Conservation (phyloP, 345 rosid genomes). For the Sisymbrium altissimum region DNA sequence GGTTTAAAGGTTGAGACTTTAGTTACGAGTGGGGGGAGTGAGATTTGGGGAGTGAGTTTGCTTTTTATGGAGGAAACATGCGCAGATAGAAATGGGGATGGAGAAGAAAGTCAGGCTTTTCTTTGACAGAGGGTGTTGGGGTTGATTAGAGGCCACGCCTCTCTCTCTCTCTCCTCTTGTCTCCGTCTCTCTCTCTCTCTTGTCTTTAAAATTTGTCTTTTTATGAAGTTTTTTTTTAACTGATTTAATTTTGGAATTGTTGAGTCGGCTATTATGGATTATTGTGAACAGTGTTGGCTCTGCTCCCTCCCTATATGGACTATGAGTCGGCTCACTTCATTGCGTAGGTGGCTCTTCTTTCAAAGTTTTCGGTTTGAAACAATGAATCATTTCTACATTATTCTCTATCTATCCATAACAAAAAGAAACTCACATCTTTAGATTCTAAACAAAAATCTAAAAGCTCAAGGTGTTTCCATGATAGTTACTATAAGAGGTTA, state of each 20-base stretch:
- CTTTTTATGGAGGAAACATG: slow-evolving; percentile 27
- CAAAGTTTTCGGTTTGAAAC: slow-evolving; percentile 11
- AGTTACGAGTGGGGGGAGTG: not conserved
- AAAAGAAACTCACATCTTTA: not conserved
- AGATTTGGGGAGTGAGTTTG: slow-evolving; percentile 6
- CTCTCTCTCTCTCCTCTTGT: not conserved
- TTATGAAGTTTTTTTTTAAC: not conserved
- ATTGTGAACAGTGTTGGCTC: slow-evolving; percentile 26
- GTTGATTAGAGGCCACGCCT: slow-evolving; percentile 32
- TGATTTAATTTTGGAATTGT: not conserved
- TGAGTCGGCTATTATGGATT: slow-evolving; percentile 37
- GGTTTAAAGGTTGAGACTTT: slow-evolving; percentile 15
- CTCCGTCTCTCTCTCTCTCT: not conserved
- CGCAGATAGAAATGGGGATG: slow-evolving; percentile 32
- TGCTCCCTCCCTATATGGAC: slow-evolving; percentile 3
- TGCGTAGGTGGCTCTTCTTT: slow-evolving; percentile 30
- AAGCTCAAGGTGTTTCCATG: not conserved
- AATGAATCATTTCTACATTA: not conserved
- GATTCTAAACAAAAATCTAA: too few relatives aligned
- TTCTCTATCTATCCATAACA: not conserved
- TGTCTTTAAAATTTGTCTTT: slow-evolving; percentile 24
- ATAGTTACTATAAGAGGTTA: not conserved
- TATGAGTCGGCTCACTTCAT: slow-evolving; percentile 30
- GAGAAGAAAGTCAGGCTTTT: slow-evolving; percentile 29
- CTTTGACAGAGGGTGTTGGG: slow-evolving; percentile 34